Base-by-base conservation (phyloP, 83 land plant species). In the Picea mariana region DNA sequence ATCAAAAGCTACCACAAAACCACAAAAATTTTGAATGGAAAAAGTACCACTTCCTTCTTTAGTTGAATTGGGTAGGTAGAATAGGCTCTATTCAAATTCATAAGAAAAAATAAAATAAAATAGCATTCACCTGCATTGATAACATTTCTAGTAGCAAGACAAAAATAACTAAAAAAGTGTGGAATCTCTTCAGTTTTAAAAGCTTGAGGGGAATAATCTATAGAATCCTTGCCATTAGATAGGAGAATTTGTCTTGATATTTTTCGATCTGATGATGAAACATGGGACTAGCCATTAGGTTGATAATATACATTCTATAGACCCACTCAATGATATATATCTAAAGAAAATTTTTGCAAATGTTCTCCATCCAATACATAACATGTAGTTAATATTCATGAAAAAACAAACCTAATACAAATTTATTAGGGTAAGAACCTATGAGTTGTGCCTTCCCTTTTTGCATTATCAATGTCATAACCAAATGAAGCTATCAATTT, bases 161-260 rank as follows among this genome's bases (percentile, higher is more conserved):
- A 49, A 49, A 84, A 84, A 9, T 72, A 62, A 62, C 78, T 59
- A 18, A 84, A 62, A 59, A 87, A 68, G 1, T 61, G 31, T 16
- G 83, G 86, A 15, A 69, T 83, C 40, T 84, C 86, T 1, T 83
- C 68, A 4, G 66, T 78, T 11, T 60, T 83, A 16, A 86, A 38
- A 44, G 55, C 62, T 9, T 85, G 72, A 18, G 94, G 90, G 6
- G 91, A 84, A 80, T 78, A 92, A 3, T 84, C 21, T 69, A 62
- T 47, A 5, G 60, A 1, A 55, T 75, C 76, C 7, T 75, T 31
- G 9, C 40, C 80, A 49, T 81, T 71, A 34, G 62, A 27, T 47
- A 12, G 8, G 23, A 66, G 24, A 24, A 66, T 4, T 3, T 85
- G 24, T 52, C 62, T 31, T 9, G 16, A 1, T 23, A 26, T 3